These are phyloP conservation scores for Sechiopsis laciniata DNA, from an alignment of 306 rosid species.

Conservation along the genomic window DNA sequence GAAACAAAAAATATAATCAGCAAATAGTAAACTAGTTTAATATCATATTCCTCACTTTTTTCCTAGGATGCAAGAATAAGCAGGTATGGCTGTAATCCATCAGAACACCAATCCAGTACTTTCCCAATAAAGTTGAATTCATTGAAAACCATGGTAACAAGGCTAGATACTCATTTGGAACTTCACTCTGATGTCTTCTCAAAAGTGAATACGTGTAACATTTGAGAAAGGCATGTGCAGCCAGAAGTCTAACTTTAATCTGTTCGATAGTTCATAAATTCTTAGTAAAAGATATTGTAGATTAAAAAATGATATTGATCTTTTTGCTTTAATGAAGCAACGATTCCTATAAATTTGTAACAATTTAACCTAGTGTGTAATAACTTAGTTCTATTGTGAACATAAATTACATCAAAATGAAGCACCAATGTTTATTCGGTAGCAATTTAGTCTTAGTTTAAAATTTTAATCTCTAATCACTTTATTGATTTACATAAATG, in stretches of 20 bases:
- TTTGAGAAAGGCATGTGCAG: slow-evolving; percentile 96
- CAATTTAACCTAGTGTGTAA: neutral
- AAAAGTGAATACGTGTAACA: slow-evolving; percentile 84
- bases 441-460: neutral
- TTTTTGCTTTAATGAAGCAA: neutral
- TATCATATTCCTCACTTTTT: slow-evolving; percentile 47
- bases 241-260: slow-evolving; percentile 91
- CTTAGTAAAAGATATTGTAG: slow-evolving; percentile 1
- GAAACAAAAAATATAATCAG: neutral
- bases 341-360: neutral
- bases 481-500: neutral
- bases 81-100: slow-evolving; percentile 70
- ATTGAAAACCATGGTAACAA: slow-evolving; percentile 75
- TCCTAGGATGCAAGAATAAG: slow-evolving; percentile 59
- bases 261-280: slow-evolving; percentile 29
- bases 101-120: slow-evolving; percentile 75
- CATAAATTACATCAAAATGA: too few relatives aligned
- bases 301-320: neutral
- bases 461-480: neutral
- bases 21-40: slow-evolving; percentile 4
- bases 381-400: too few relatives aligned
- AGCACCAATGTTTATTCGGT: too few relatives aligned
- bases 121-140: slow-evolving; percentile 75
- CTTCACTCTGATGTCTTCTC: slow-evolving; percentile 61
- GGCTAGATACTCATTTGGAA: slow-evolving; percentile 72